Percentiles rank a stretch among this genome's conserved stretches.
phyloP scores from a whole-genome alignment of 768 basidiomycete species.

The Pisolithus microcarpus region DNA sequence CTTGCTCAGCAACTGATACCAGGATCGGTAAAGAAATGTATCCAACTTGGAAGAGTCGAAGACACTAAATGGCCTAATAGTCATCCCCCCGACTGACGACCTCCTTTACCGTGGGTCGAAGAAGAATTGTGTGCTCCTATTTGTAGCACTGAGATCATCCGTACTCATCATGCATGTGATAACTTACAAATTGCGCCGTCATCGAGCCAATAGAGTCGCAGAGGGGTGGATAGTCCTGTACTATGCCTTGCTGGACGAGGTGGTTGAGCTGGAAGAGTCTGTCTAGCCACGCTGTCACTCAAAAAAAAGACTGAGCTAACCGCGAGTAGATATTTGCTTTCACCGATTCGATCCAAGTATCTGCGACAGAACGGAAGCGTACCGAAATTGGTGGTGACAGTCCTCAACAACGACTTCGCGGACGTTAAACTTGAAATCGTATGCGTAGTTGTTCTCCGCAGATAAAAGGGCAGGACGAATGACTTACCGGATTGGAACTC shows the following conservation, averaged over 20 bases:
- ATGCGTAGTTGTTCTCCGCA: conserved; percentile 1
- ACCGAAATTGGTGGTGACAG: conserved; percentile 89
- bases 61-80: conserved; percentile 46
- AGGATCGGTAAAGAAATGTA: background rate
- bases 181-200: conserved; percentile 86
- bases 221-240: conserved; percentile 89
- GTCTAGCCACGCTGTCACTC: background rate
- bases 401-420: conserved; percentile 78
- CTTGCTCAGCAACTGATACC: background rate
- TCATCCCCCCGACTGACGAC: conserved; percentile 81
- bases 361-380: conserved; percentile 93
- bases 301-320: conserved; percentile 35
- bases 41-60: background rate
- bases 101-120: conserved; percentile 81
- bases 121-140: conserved; percentile 80
- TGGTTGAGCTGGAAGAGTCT: conserved; percentile 62
- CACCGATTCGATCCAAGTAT: conserved; percentile 88
- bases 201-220: conserved; percentile 79
- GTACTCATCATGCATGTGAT: background rate
- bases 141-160: conserved; percentile 1
- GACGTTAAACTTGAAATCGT: conserved; percentile 55
- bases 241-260: conserved; percentile 80
- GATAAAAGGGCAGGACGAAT: background rate
- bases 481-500: conserved; percentile 66
- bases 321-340: conserved; percentile 88